Conservation (phyloP, 2,329 filamentous ascomycete genomes). For the Triangularia verruculosa region DNA sequence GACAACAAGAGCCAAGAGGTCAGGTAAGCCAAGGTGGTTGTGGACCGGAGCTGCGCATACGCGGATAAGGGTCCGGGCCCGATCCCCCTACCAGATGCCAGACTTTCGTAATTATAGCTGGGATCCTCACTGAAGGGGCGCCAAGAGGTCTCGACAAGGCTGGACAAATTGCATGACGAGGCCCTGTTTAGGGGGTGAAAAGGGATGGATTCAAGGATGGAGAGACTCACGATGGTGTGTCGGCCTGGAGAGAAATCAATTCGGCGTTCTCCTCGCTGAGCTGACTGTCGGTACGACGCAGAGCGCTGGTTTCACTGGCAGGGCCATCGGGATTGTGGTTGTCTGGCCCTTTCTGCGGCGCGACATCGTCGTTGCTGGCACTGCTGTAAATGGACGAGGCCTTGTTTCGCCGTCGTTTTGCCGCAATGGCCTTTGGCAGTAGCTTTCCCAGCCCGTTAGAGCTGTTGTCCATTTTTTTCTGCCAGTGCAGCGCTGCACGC, state of each 20-base stretch:
- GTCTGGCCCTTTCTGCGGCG: slow-evolving; percentile 31
- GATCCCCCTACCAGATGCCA: slow-evolving; percentile 34
- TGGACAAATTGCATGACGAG: slow-evolving; percentile 2
- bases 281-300: background rate
- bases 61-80: background rate
- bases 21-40: background rate
- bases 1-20: background rate
- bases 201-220: background rate
- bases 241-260: slow-evolving; percentile 40
- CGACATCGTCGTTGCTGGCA: slow-evolving; percentile 30
- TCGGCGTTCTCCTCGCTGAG: slow-evolving; percentile 13
- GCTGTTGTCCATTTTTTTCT: slow-evolving; percentile 24
- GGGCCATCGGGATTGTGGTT: slow-evolving; percentile 2
- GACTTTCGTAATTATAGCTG: slow-evolving; percentile 23
- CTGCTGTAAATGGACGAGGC: slow-evolving; percentile 39
- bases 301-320: background rate
- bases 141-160: background rate
- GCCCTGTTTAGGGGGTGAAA: slow-evolving; percentile 5
- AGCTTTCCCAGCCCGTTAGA: slow-evolving; percentile 48
- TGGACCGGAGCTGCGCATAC: background rate
- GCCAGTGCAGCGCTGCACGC: background rate
- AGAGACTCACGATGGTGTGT: slow-evolving; percentile 46
- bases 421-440: slow-evolving; percentile 49
- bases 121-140: slow-evolving; percentile 11
- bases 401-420: slow-evolving; percentile 49